Conservation (phyloP, 768 basidiomycete genomes). For the Hericium erinaceus region DNA sequence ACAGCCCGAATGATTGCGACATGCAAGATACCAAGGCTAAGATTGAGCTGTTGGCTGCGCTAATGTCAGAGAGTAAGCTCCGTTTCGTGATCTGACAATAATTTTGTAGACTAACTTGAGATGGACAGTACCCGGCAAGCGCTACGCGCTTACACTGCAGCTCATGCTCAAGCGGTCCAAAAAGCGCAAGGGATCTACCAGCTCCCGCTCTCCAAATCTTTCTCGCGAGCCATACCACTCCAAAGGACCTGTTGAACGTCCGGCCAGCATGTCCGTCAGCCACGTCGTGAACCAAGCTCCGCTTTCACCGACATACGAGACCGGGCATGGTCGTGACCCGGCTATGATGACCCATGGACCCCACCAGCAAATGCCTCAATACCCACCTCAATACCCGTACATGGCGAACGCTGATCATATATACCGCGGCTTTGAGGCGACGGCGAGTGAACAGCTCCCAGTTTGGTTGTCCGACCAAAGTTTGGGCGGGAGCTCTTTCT, state of each 20-base stretch:
- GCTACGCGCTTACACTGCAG: slow-evolving; percentile 85
- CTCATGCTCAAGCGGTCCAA: slow-evolving; percentile 77
- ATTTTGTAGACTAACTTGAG: not conserved
- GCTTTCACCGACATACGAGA: slow-evolving; percentile 11
- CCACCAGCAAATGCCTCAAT: slow-evolving; percentile 9
- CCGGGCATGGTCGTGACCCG: slow-evolving; percentile 9
- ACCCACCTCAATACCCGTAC: slow-evolving; percentile 3
- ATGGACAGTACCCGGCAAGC: slow-evolving; percentile 74
- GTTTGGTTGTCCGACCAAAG: slow-evolving; percentile 84
- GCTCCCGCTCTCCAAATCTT: slow-evolving; percentile 52
- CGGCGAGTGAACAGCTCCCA: slow-evolving; percentile 65
- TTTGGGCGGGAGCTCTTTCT: slow-evolving; percentile 64
- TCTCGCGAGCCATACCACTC: slow-evolving; percentile 37
- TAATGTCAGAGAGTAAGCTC: slow-evolving; percentile 70
- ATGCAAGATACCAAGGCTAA: slow-evolving; percentile 61
- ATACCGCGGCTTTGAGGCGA: slow-evolving; percentile 67
- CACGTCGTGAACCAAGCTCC: slow-evolving; percentile 14
- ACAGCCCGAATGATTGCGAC: slow-evolving; percentile 80
- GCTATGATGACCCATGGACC: not conserved
- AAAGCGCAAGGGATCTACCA: slow-evolving; percentile 46
- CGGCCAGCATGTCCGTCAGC: slow-evolving; percentile 13
- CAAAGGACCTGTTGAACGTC: slow-evolving; percentile 19
- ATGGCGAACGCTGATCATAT: slow-evolving; percentile 50
- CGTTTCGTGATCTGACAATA: slow-evolving; percentile 2
- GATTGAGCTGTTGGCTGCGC: slow-evolving; percentile 66